Evolutionary conservation across 805 yeast species (phyloP), one percentile per base, ranked within the genome.

Genomic region (Candida xyloterini): DNA sequence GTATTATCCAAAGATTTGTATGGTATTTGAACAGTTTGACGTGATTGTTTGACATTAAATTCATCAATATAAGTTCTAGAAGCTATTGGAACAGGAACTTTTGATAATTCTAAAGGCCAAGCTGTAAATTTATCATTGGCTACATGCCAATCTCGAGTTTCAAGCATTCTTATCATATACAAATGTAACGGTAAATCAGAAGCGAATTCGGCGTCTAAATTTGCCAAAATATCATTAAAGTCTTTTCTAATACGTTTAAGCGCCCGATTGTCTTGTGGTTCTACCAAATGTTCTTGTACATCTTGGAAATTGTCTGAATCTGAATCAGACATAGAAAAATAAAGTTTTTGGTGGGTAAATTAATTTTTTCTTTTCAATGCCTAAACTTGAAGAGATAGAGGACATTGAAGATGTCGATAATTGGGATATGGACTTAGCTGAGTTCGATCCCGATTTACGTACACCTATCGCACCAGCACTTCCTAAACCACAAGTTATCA

Each of bases 401-500:
- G 89, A 83, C 59, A 84, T 79, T 55, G 95, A 86, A 48, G 90
- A 83, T 53, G 79, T 91, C 64, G 97, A 90, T 57, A 81, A 89
- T 66, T 71, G 88, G 79, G 96, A 91, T 54, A 83, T 87, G 85
- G 96, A 90, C 63, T 70, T 90, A 20, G 95, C 95, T 3, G 95
- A 91, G 66, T 84, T 88, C 48, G 97, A 89, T 62, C 89, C 82
- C 16, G 61, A 65, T 27, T 64, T 84, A 47, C 71, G 62, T 29
- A 81, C 91, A 0, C 85, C 91, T 7, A 64, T 83, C 15, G 90
- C 90, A 1, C 88, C 89, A 15, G 65, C 64, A 34, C 70, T 74
- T 51, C 74, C 81, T 15, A 72, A 73, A 46, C 84, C 87, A 26
- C 62, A 69, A 1, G 69, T 82, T 14, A 76, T 73, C 7, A 28